Evolutionary conservation across 257 asterid genomes (phyloP), one percentile per base, ranked within the genome.

Genomic region (Nicotiana sylvestris): DNA sequence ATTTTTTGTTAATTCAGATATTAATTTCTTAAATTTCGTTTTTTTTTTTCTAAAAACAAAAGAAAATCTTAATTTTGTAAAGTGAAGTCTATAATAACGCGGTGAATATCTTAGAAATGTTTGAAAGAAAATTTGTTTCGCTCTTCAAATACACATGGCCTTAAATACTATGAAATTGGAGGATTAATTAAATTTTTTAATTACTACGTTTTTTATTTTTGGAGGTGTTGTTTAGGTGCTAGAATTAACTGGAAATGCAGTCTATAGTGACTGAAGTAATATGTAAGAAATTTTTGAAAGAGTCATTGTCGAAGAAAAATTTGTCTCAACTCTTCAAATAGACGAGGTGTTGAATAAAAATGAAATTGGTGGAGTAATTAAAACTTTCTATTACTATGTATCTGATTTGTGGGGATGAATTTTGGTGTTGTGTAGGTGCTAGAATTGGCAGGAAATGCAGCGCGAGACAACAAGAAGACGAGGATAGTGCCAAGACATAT

Each of bases 401-500:
- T 43, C 78, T 72, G 4, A 72, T 21, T 72, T 43, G 6, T 2
- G 16, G 51, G 10, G 35, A 21, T 51, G 17, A 7, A 18, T 37
- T 53, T 37, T 35, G 39, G 17, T 21, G 12, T 10, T n/a, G 9
- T 82, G 3, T 25, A 82, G 84, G 84, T 82, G 10, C 84, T 82
- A 11, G 84, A 82, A 43, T 16, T 82, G 9, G 81, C 84, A 43
- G 84, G 84, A 8, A 82, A 82, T 39, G 84, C 84, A 9, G 84
- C 84, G 13, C 43, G 84, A 51, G 84, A 82, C 84, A 82, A 82
- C 64, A 82, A 82, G 76, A 82, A 82, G 76, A 82, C 84, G 0
- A 82, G 84, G 51, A 72, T 82, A 0, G 84, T 82, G 0, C 84
- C 84, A 1, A 43, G 84, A 29, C 84, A 82, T 15, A 82, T 82